Percentiles rank a stretch among this genome's conserved stretches.
Conservation (phyloP, 257 asterid species). For the Capsicum baccatum region DNA sequence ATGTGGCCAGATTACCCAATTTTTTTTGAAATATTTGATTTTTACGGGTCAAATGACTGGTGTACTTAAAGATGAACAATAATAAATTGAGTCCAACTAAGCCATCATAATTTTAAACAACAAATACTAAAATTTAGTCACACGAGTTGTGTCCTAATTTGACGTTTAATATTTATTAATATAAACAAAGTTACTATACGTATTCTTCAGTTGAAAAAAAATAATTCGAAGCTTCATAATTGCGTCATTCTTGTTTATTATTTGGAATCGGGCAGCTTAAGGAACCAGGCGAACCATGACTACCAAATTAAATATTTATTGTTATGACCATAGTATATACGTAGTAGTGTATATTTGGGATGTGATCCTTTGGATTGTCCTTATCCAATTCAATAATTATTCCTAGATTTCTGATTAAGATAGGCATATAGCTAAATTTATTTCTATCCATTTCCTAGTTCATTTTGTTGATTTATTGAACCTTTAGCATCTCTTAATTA, state of each 20-base stretch:
- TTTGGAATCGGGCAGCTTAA: not conserved
- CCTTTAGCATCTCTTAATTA: not conserved
- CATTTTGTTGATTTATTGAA: not conserved
- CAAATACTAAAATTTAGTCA: not conserved
- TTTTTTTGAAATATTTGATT: no score
- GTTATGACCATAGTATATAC: not conserved
- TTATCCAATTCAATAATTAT: constrained; percentile 4
- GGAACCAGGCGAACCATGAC: not conserved
- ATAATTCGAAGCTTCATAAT: not conserved
- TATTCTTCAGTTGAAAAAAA: not conserved
- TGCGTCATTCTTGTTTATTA: not conserved
- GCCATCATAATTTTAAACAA: not conserved
- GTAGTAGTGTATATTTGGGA: not conserved
- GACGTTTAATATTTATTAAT: not conserved
- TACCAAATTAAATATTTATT: not conserved
- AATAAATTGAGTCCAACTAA: not conserved
- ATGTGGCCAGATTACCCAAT: no score
- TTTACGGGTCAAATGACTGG: not conserved
- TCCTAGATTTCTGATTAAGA: constrained; percentile 16
- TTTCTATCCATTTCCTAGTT: not conserved
- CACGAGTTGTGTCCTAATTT: not conserved
- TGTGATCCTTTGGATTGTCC: not conserved
- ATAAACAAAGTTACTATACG: not conserved
- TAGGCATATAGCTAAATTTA: not conserved
- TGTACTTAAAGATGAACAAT: not conserved